Base-by-base conservation (phyloP, 1,139 yeast species). In the Scheffersomyces cryptocercus region DNA sequence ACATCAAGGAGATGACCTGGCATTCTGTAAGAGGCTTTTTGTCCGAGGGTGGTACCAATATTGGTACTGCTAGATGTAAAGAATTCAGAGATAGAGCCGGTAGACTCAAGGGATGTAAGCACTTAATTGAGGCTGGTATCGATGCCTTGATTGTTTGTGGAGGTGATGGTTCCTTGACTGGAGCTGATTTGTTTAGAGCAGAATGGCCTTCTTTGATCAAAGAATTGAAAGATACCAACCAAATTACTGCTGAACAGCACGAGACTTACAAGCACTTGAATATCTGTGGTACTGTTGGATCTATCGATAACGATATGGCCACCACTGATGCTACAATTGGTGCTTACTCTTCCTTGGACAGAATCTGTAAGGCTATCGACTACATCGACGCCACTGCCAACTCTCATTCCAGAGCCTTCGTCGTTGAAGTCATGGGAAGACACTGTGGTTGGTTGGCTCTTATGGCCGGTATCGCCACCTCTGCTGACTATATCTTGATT, bases 361-460 rank as follows among this genome's bases (percentile, higher is more conserved):
- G 99, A 67, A 93, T 93, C 59, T 86, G 96, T 63, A 89, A 88
- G 65, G 87, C 91, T 67, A 88, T 91, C 52, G 98, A 93, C 66
- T 90, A 87, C 67, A 93, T 93, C 56, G 97, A 91, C 65, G 96
- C 97, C 38, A 93, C 99, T 30, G 99, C 99, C 15, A 81, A 88
- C 55, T 91, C 98, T 5, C 99, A 93, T 64, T 89, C 97, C 15
- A 82, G 99, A 64, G 99, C 99, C 5, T 93, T 93, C 65, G 97
- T 93, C 37, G 89, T 93, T 47, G 99, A 93, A 68, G 99, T 93
- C 40, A 93, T 93, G 99, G 99, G 99, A 46, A 84, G 99, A 65
- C 96, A 93, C 68, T 93, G 99, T 75, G 99, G 99, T 49, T 93
- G 99, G 99, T 79, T 93, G 56, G 98, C 95, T 2, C 77, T 93